phyloP scores from a whole-genome alignment of 371 early-diverging fungal species.

The Syncephalastrum racemosum region DNA sequence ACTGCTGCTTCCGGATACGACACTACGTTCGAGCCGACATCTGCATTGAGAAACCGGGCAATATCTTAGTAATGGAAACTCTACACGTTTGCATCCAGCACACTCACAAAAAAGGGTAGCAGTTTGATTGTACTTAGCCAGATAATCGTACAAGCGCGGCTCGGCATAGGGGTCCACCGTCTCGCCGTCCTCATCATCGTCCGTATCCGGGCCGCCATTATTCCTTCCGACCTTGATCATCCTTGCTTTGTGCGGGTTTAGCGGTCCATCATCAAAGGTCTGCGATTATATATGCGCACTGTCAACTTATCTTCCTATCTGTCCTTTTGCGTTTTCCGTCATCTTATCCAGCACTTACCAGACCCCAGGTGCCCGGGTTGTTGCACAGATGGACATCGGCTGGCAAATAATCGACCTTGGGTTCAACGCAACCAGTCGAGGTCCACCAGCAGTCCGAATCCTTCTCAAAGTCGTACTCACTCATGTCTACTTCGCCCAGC shows the following conservation, averaged over 20 bases:
- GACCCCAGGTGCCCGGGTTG: conserved; percentile 48
- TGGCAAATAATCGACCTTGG: conserved; percentile 41
- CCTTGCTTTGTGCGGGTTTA: conserved; percentile 17
- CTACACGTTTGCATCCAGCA: background rate
- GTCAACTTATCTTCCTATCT: too few species aligned
- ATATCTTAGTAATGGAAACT: background rate
- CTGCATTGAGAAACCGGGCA: conserved; percentile 16
- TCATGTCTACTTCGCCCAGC: conserved; percentile 18
- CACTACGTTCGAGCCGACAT: conserved; percentile 46
- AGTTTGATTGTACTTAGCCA: conserved; percentile 19
- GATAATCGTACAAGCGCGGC: conserved; percentile 29
- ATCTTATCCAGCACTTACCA: conserved; percentile 15
- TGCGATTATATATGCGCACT: background rate
- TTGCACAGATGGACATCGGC: conserved; percentile 40
- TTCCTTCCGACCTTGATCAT: background rate
- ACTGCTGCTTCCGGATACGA: conserved; percentile 39
- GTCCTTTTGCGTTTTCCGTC: too few species aligned
- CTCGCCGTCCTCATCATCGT: conserved; percentile 6
- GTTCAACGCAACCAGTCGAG: conserved; percentile 38
- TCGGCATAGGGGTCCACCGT: conserved; percentile 21
- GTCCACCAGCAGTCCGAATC: conserved; percentile 45
- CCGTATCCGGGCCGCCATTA: background rate
- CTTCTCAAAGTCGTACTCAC: conserved; percentile 19
- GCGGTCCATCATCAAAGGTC: conserved; percentile 41
- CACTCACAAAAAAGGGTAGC: conserved; percentile 38